Evolutionary conservation across 768 basidiomycete genomes (phyloP).

Genomic region (Holtermanniella nyarrowii): DNA sequence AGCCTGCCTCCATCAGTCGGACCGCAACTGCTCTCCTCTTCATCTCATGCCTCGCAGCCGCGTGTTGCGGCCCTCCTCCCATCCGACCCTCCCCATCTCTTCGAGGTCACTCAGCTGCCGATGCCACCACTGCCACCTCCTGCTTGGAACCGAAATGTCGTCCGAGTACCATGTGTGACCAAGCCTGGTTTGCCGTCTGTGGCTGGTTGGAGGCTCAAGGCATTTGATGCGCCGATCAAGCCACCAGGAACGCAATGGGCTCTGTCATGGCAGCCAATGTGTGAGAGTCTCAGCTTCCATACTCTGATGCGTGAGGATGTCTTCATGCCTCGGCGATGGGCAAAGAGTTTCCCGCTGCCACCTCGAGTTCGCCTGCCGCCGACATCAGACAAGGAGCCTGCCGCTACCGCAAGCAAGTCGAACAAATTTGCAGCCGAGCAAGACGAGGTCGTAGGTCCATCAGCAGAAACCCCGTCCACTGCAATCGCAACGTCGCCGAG

Average conservation of each 20-base stretch:
- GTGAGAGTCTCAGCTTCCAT: slow-evolving; percentile 21
- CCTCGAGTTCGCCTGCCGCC: slow-evolving; percentile 9
- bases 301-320: slow-evolving; percentile 36
- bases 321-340: slow-evolving; percentile 18
- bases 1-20: not conserved
- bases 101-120: slow-evolving; percentile 28
- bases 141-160: slow-evolving; percentile 38
- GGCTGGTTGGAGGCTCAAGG: slow-evolving; percentile 3
- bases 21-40: not conserved
- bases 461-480: not conserved
- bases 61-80: not conserved
- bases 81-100: slow-evolving; percentile 13
- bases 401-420: slow-evolving; percentile 24
- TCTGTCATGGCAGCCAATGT: slow-evolving; percentile 33
- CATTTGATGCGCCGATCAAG: slow-evolving; percentile 7
- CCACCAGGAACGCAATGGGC: slow-evolving; percentile 17
- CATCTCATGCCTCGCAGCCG: not conserved
- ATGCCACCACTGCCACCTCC: slow-evolving; percentile 38
- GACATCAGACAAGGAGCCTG: too few relatives aligned
- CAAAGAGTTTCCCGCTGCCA: not conserved
- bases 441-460: slow-evolving; percentile 12
- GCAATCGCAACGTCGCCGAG: not conserved
- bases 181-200: slow-evolving; percentile 7
- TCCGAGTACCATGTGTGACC: slow-evolving; percentile 31
- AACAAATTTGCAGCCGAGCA: slow-evolving; percentile 24